phyloP scores from a whole-genome alignment of 2,329 filamentous ascomycete genomes.

The Pseudogymnoascus sp. region DNA sequence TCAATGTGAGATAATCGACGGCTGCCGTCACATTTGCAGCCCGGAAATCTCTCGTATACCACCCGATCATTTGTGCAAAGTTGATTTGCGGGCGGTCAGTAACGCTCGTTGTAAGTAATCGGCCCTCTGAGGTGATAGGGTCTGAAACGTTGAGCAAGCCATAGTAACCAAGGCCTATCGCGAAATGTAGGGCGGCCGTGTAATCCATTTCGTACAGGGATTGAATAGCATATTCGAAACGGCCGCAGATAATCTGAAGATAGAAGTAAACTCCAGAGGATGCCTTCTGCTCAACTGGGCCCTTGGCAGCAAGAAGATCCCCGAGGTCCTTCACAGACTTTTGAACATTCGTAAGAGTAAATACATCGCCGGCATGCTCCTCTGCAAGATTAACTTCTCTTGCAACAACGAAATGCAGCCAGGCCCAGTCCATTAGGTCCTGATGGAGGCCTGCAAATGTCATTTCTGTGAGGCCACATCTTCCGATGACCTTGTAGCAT shows the following conservation, averaged over 20 bases:
- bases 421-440: slow-evolving; percentile 64
- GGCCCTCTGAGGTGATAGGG: slow-evolving; percentile 65
- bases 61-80: slow-evolving; percentile 87
- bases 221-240: slow-evolving; percentile 89
- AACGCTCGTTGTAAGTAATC: slow-evolving; percentile 59
- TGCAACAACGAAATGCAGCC: slow-evolving; percentile 64
- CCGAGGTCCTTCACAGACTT: slow-evolving; percentile 81
- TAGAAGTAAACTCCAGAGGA: slow-evolving; percentile 90
- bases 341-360: slow-evolving; percentile 62
- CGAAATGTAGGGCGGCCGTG: slow-evolving; percentile 90
- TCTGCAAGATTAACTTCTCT: slow-evolving; percentile 56
- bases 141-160: slow-evolving; percentile 82
- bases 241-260: slow-evolving; percentile 78
- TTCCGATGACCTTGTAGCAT: slow-evolving; percentile 95
- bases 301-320: slow-evolving; percentile 81
- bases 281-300: slow-evolving; percentile 60
- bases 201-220: slow-evolving; percentile 91
- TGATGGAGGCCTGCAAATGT: slow-evolving; percentile 56
- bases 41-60: slow-evolving; percentile 94
- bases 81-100: slow-evolving; percentile 75
- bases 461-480: slow-evolving; percentile 59
- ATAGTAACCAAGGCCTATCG: slow-evolving; percentile 81
- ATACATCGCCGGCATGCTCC: slow-evolving; percentile 60
- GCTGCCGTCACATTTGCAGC: slow-evolving; percentile 82
- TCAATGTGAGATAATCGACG: slow-evolving; percentile 84